Conservation (phyloP, 2,329 filamentous ascomycete species). For the Monilinia aucupariae region DNA sequence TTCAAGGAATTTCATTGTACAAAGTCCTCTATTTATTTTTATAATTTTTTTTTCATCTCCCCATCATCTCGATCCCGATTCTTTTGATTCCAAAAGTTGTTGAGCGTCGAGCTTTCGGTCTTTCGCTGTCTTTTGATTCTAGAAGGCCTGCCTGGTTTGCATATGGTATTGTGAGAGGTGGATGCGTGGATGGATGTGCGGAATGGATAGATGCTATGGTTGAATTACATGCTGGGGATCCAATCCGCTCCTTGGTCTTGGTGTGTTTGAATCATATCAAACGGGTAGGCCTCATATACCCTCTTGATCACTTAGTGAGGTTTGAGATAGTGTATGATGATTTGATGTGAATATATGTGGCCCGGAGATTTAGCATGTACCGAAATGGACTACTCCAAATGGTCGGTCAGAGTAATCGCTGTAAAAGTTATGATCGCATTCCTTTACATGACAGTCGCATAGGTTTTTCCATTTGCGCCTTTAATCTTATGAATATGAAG, state of each 20-base stretch:
- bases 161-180: neutral
- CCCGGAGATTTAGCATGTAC: neutral
- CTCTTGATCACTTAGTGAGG: neutral
- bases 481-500: neutral
- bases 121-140: neutral
- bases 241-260: no score
- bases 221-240: no score
- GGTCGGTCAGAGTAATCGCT: no score
- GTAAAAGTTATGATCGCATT: no score
- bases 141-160: neutral
- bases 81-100: neutral
- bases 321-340: neutral
- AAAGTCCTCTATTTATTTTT: neutral
- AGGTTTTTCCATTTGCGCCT: neutral
- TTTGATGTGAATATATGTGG: neutral
- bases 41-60: no score
- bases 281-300: neutral
- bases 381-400: neutral
- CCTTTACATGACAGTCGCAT: neutral
- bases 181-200: no score
- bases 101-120: conserved; percentile 8
- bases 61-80: neutral
- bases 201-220: neutral
- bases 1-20: neutral
- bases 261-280: neutral